These are phyloP conservation scores for Podospora appendiculata DNA, from an alignment of 495 filamentous ascomycete genomes.

Conservation along the genomic window DNA sequence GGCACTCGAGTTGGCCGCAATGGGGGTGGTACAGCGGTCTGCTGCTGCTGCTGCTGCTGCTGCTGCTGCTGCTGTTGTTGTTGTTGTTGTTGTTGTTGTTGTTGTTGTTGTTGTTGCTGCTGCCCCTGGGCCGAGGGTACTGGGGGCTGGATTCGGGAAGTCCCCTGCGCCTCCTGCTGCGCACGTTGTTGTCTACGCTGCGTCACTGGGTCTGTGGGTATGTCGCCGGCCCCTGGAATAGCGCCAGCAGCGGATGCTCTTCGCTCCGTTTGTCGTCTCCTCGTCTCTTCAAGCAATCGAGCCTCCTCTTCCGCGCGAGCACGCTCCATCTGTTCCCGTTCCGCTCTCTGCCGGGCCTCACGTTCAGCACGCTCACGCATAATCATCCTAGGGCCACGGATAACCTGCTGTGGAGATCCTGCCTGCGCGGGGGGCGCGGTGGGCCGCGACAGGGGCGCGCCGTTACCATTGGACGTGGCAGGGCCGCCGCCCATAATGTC, in stretches of 20 bases:
- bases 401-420: conserved; percentile 40
- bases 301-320: conserved; percentile 48
- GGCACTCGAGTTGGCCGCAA: conserved; percentile 19
- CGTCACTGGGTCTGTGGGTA: conserved; percentile 27
- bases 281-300: conserved; percentile 43
- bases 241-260: conserved; percentile 54
- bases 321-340: conserved; percentile 45
- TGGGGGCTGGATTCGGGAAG: conserved; percentile 3
- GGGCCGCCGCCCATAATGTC: conserved; percentile 59
- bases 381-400: conserved; percentile 59
- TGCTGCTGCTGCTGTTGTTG: neutral
- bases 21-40: conserved; percentile 11
- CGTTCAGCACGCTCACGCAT: conserved; percentile 61
- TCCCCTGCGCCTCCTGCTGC: conserved; percentile 16
- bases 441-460: conserved; percentile 33
- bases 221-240: conserved; percentile 30
- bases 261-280: conserved; percentile 39
- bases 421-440: conserved; percentile 35
- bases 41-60: neutral
- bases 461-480: conserved; percentile 41
- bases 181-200: conserved; percentile 33
- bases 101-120: neutral
- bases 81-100: conserved; percentile 7
- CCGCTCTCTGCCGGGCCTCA: conserved; percentile 58
- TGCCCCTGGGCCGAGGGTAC: conserved; percentile 6